Evolutionary conservation across 2,329 filamentous ascomycete genomes (phyloP).

Genomic region (Hypoxylon sp.): DNA sequence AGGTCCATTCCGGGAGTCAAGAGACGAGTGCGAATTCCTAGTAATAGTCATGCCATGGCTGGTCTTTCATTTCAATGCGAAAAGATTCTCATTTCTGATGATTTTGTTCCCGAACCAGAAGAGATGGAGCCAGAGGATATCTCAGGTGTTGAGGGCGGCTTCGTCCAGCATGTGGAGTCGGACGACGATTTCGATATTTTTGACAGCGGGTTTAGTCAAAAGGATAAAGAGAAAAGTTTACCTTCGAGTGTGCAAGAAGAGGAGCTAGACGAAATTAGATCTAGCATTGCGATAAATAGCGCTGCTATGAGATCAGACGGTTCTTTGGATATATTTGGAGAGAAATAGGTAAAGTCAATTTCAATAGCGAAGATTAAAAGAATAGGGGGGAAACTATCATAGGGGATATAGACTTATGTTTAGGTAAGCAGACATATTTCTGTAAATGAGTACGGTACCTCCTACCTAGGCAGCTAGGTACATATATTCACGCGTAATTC

Average conservation of each 20-base stretch:
- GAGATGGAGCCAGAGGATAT: background rate
- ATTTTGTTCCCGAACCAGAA: slow-evolving; percentile 1
- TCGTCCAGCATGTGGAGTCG: background rate
- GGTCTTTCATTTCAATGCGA: background rate
- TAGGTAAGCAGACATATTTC: too few species aligned
- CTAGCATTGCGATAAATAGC: background rate
- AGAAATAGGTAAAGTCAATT: background rate
- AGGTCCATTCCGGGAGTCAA: background rate
- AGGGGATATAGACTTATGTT: too few species aligned
- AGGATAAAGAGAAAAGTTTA: too few species aligned
- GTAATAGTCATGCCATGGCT: background rate
- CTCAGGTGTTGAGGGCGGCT: background rate
- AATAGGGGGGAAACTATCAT: too few species aligned
- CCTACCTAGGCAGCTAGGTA: too few species aligned
- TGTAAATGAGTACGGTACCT: too few species aligned
- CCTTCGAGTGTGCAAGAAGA: background rate
- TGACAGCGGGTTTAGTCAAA: too few species aligned
- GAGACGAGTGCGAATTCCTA: slow-evolving; percentile 1
- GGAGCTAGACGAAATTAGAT: background rate
- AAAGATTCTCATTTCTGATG: background rate
- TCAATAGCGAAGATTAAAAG: background rate
- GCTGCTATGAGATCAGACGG: slow-evolving; percentile 1
- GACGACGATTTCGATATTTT: slow-evolving; percentile 7
- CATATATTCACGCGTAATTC: too few species aligned
- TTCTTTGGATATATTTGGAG: slow-evolving; percentile 5